Conservation (phyloP, 352 stramenopile genomes). For the Pythium phragmitis region DNA sequence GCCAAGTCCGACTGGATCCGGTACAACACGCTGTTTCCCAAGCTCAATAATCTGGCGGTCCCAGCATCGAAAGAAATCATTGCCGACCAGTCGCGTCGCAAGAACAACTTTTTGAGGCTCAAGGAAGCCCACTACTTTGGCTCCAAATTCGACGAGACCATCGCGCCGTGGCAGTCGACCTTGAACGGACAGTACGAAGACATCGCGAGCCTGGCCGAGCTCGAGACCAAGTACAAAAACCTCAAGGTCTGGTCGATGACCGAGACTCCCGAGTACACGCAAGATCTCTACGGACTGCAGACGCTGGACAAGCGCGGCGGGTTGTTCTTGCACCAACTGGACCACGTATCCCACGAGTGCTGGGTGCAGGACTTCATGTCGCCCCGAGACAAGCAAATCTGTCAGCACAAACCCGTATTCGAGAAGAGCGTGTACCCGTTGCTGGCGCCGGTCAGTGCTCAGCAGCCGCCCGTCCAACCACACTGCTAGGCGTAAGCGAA, state of each 20-base stretch:
- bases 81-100: constrained; percentile 28
- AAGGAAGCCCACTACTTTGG: constrained; percentile 38
- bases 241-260: constrained; percentile 39
- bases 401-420: constrained; percentile 36
- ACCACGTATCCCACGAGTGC: constrained; percentile 33
- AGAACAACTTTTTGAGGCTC: constrained; percentile 32
- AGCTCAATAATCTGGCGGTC: constrained; percentile 35
- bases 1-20: constrained; percentile 26
- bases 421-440: constrained; percentile 31
- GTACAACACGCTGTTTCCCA: constrained; percentile 36
- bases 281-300: constrained; percentile 39
- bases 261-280: constrained; percentile 37
- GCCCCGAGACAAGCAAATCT: constrained; percentile 8
- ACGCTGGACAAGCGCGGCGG: constrained; percentile 33
- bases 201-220: constrained; percentile 25
- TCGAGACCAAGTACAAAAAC: constrained; percentile 29
- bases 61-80: constrained; percentile 7
- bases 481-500: no score
- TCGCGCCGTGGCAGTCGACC: constrained; percentile 41
- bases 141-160: constrained; percentile 33
- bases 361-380: constrained; percentile 30
- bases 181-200: constrained; percentile 37
- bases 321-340: constrained; percentile 29
- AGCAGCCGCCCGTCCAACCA: no score
- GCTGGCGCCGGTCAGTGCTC: background rate